phyloP scores from a whole-genome alignment of 345 rosid species.

The Microcos paniculata region DNA sequence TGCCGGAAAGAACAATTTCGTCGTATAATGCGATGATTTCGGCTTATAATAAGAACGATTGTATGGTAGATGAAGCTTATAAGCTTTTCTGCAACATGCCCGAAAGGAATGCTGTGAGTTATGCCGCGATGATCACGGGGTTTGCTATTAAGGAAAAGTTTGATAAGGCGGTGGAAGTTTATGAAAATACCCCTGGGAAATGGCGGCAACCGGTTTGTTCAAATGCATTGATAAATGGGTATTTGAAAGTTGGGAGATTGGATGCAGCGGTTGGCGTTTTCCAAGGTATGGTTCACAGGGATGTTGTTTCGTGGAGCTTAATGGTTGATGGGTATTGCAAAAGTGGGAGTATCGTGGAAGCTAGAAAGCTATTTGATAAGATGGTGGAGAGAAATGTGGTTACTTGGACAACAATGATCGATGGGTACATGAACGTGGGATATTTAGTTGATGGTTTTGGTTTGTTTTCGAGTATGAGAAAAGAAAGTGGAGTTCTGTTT shows the following conservation, averaged over 20 bases:
- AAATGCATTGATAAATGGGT: constrained; percentile 67
- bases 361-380: constrained; percentile 48
- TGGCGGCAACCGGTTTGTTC: constrained; percentile 75
- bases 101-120: constrained; percentile 56
- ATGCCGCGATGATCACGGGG: constrained; percentile 72
- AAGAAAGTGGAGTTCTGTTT: constrained; percentile 40
- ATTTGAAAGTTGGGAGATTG: constrained; percentile 49
- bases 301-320: constrained; percentile 68
- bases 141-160: constrained; percentile 56
- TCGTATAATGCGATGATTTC: constrained; percentile 83
- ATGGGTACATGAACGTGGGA: constrained; percentile 68
- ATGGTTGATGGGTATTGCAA: constrained; percentile 82
- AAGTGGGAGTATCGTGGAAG: constrained; percentile 50
- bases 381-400: constrained; percentile 71
- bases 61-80: constrained; percentile 40
- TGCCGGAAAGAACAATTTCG: constrained; percentile 58
- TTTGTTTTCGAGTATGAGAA: constrained; percentile 64
- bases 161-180: constrained; percentile 50
- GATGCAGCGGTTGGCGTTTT: constrained; percentile 58
- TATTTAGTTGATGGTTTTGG: constrained; percentile 55
- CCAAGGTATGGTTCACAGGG: constrained; percentile 53
- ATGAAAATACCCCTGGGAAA: constrained; percentile 36
- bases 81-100: constrained; percentile 46
- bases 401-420: constrained; percentile 77
- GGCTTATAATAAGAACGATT: constrained; percentile 48